A percentile compares a stretch with the other conserved stretches of the same genome.
Evolutionary conservation across 768 basidiomycete genomes (phyloP).

Genomic region (Suillus subaureus): DNA sequence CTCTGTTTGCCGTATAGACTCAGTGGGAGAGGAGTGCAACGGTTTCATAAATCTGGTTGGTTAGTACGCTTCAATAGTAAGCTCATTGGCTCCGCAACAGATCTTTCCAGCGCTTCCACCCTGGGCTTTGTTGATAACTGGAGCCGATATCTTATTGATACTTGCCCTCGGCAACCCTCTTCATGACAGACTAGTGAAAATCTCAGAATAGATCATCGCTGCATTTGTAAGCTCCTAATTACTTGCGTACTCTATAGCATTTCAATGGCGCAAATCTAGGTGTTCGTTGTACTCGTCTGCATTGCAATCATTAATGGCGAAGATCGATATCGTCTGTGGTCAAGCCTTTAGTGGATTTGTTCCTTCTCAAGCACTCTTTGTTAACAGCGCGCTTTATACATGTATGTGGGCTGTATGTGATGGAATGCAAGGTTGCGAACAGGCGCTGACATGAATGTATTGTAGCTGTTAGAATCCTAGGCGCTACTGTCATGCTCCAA

Average conservation of each 20-base stretch:
- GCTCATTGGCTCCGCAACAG: conserved; percentile 80
- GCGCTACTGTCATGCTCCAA: conserved; percentile 93
- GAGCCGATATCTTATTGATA: conserved; percentile 67
- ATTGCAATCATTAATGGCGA: conserved; percentile 75
- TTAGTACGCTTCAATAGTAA: conserved; percentile 51
- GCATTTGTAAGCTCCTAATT: conserved; percentile 48
- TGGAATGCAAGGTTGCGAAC: conserved; percentile 1
- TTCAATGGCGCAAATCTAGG: conserved; percentile 38
- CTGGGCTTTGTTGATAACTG: conserved; percentile 74
- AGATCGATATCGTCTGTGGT: conserved; percentile 70
- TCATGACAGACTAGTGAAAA: conserved; percentile 60
- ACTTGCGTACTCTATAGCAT: conserved; percentile 8
- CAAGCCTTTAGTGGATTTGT: conserved; percentile 75
- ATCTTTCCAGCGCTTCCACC: conserved; percentile 69
- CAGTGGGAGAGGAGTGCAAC: too few species aligned
- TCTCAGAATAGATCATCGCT: conserved; percentile 71
- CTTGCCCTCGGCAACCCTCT: conserved; percentile 73
- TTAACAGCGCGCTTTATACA: conserved; percentile 60
- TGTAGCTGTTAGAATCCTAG: conserved; percentile 69
- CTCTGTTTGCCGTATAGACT: too few species aligned
- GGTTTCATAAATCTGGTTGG: too few species aligned
- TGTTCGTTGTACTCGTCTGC: conserved; percentile 72
- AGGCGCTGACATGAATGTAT: conserved; percentile 14
- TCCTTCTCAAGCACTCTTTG: conserved; percentile 66
- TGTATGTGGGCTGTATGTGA: conserved; percentile 44